Evolutionary conservation across 331 rosid genomes (phyloP).

Genomic region (Dryas integrifolia): DNA sequence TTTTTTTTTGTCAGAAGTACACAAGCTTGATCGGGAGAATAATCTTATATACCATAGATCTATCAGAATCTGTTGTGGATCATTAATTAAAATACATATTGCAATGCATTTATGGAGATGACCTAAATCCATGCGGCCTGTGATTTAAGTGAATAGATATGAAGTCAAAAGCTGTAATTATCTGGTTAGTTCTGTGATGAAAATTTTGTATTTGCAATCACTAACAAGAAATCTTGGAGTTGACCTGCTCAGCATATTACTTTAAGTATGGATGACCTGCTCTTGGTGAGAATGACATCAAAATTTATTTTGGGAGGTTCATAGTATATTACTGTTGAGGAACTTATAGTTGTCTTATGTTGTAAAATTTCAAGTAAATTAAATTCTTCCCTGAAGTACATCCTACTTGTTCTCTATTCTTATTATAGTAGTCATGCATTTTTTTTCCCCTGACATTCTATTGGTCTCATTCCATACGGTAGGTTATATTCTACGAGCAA

Average conservation of each 20-base stretch:
- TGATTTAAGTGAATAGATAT: background rate
- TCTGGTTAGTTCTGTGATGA: background rate
- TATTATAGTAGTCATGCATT: background rate
- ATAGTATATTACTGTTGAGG: background rate
- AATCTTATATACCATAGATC: background rate
- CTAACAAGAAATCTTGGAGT: background rate
- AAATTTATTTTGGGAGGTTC: background rate
- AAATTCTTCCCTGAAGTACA: conserved; percentile 5
- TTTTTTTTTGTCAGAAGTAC: no score
- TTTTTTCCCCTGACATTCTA: background rate
- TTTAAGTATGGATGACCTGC: background rate
- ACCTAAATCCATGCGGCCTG: background rate
- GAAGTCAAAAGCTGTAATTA: background rate
- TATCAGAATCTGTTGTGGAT: background rate
- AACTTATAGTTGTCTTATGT: background rate
- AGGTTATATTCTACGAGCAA: conserved; percentile 97
- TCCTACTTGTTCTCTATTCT: background rate
- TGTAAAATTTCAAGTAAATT: background rate
- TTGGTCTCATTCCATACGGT: conserved; percentile 13
- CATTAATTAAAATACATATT: background rate
- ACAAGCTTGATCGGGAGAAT: background rate
- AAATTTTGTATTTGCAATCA: background rate
- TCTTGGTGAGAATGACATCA: background rate
- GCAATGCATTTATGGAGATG: background rate
- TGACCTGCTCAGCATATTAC: background rate